Base-by-base conservation (phyloP, 306 rosid genomes). In the Quercus rubra region DNA sequence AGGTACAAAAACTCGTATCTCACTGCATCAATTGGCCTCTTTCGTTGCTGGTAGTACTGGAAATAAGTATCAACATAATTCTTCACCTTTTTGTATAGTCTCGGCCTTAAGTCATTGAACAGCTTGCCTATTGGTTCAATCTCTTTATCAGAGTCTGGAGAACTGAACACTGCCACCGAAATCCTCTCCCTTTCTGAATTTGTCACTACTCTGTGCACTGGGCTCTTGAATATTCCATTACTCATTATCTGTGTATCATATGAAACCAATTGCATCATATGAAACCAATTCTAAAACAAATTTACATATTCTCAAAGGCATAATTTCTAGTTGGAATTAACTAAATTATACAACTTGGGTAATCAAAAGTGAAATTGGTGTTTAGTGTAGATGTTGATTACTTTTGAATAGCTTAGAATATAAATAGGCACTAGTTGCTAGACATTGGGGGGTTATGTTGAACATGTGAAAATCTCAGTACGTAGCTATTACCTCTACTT, bases 211-310 rank as follows among this genome's bases (percentile, higher is more conserved):
- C 92, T 89, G 64, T 92, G 97, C 54, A 92, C 41, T 62, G 93
- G 92, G 63, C 97, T 92, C 85, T 67, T 75, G 76, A 86, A 90
- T 19, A 82, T 78, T 77, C 97, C 97, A 74, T 90, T 90, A 77
- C 89, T 90, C 87, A 87, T 72, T 30, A 87, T 86, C 80, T 86
- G 82, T 74, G 21, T 10, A 77, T 18, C 81, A 74, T 70, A 74
- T 73, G 67, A 59, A 76, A 73, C 71, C 77, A 4, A n/a, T 49
- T 52, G 38, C 5, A 63, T 14, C 4, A 28, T 2, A 30, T 3
- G 23, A 19, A 66, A 66, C 49, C 49, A 2, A 25, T 14, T 28
- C 35, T 25, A 62, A 6, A 33, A 62, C 5, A 28, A 62, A 23
- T 13, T 62, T 28, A 38, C 43, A 38, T 38, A 15, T 63, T 63